A percentile compares a stretch with the other conserved stretches of the same genome.
phyloP scores from a whole-genome alignment of 106 monocot species.

The Dendrobium chrysotoxum region DNA sequence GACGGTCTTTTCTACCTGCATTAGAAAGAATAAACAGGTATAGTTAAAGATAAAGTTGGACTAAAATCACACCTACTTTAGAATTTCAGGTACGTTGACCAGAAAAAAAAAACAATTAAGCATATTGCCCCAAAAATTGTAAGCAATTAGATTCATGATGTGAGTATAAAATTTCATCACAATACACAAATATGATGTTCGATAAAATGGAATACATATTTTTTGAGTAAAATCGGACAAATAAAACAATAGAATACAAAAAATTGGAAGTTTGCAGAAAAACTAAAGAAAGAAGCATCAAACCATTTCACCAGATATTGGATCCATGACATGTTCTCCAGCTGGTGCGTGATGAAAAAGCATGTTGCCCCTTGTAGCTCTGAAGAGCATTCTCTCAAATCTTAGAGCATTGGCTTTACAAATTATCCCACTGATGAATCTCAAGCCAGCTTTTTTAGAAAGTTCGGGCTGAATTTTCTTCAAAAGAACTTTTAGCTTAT shows the following conservation, averaged over 20 bases:
- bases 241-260: background rate
- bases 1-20: conserved; percentile 88
- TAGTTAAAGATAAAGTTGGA: background rate
- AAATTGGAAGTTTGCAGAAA: background rate
- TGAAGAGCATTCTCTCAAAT: conserved; percentile 98
- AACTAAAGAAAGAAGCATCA: conserved; percentile 5
- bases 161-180: background rate
- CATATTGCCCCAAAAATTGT: background rate
- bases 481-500: conserved; percentile 2
- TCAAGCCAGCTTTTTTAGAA: conserved; percentile 69
- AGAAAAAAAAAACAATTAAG: background rate
- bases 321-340: conserved; percentile 79
- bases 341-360: conserved; percentile 93
- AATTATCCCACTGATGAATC: conserved; percentile 95
- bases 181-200: background rate
- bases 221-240: too few species aligned
- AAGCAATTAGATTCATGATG: background rate
- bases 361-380: conserved; percentile 99
- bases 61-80: background rate
- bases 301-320: conserved; percentile 86
- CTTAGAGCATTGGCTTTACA: conserved; percentile 65
- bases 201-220: background rate
- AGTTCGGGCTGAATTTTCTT: conserved; percentile 58
- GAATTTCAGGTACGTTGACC: background rate
- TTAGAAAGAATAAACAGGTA: background rate